Conservation (phyloP, 2,329 filamentous ascomycete species). For the Scorias spongiosa region DNA sequence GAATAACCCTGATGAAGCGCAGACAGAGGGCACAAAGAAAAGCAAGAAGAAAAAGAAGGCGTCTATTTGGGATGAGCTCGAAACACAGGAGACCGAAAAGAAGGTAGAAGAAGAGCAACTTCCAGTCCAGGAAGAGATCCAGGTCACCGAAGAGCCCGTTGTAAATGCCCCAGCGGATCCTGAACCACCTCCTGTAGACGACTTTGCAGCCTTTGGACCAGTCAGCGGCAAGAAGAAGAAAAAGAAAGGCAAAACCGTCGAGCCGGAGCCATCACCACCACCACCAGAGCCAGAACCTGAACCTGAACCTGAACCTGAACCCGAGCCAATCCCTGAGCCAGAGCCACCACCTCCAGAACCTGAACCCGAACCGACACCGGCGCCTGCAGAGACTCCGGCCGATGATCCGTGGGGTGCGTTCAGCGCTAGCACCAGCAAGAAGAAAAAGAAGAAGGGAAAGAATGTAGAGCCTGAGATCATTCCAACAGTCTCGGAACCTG, state of each 20-base stretch:
- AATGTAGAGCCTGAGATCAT: conserved; percentile 8
- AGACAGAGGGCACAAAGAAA: conserved; percentile 17
- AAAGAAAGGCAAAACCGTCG: conserved; percentile 13
- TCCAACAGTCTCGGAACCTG: conserved; percentile 3
- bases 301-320: conserved; percentile 7
- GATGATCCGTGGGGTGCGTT: conserved; percentile 25
- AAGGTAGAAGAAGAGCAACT: conserved; percentile 20
- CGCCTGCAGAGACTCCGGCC: background rate
- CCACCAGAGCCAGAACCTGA: conserved; percentile 5
- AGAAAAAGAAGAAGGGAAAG: conserved; percentile 13
- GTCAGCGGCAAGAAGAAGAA: conserved; percentile 17
- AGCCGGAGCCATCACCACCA: conserved; percentile 9
- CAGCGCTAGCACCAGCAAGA: conserved; percentile 16
- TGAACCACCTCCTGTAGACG: conserved; percentile 14
- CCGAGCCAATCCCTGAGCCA: conserved; percentile 4
- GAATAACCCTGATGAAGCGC: conserved; percentile 21
- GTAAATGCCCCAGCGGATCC: conserved; percentile 17
- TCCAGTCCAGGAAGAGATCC: conserved; percentile 14
- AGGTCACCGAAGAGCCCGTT: conserved; percentile 8
- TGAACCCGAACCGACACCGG: background rate
- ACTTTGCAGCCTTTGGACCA: conserved; percentile 24
- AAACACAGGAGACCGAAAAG: conserved; percentile 21
- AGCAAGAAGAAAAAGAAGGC: conserved; percentile 28
- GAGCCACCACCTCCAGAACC: conserved; percentile 5
- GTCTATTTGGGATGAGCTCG: conserved; percentile 14